phyloP scores from a whole-genome alignment of 2,329 filamentous ascomycete genomes.

The Arthrobotrys megalospora region DNA sequence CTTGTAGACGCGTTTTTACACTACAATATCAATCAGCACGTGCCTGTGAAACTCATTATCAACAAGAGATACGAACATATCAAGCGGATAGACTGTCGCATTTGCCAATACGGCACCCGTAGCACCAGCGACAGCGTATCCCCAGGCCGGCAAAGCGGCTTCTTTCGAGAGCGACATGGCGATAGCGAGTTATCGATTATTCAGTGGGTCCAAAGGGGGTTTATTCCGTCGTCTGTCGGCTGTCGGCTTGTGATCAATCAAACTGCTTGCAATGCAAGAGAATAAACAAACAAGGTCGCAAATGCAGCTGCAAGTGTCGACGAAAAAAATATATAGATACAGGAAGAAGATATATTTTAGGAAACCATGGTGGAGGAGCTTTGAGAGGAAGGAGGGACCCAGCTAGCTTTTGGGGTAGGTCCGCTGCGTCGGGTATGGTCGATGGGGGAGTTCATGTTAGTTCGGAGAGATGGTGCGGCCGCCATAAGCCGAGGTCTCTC shows the following conservation, averaged over 20 bases:
- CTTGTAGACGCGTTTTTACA: slow-evolving; percentile 95
- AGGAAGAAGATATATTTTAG: slow-evolving; percentile 23
- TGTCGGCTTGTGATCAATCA: slow-evolving; percentile 42
- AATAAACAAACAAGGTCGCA: slow-evolving; percentile 11
- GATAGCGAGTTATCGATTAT: slow-evolving; percentile 16
- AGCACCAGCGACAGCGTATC: slow-evolving; percentile 89
- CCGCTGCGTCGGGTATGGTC: slow-evolving; percentile 32
- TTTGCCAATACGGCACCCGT: slow-evolving; percentile 95
- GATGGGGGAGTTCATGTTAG: slow-evolving; percentile 13
- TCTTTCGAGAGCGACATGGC: slow-evolving; percentile 73
- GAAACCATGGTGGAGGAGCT: slow-evolving; percentile 41
- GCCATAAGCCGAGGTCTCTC: slow-evolving; percentile 44
- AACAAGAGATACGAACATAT: slow-evolving; percentile 79
- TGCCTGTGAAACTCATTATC: slow-evolving; percentile 6
- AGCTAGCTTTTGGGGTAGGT: slow-evolving; percentile 17
- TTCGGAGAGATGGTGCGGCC: slow-evolving; percentile 43
- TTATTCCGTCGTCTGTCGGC: slow-evolving; percentile 25
- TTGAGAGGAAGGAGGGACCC: slow-evolving; percentile 12
- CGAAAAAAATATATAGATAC: not conserved
- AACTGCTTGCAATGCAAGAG: not conserved
- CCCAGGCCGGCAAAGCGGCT: slow-evolving; percentile 86
- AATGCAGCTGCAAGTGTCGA: not conserved
- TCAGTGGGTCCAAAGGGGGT: slow-evolving; percentile 3
- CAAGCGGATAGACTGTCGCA: slow-evolving; percentile 93
- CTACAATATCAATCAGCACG: slow-evolving; percentile 69